Base-by-base conservation (phyloP, 306 rosid species). In the Prunus davidiana region DNA sequence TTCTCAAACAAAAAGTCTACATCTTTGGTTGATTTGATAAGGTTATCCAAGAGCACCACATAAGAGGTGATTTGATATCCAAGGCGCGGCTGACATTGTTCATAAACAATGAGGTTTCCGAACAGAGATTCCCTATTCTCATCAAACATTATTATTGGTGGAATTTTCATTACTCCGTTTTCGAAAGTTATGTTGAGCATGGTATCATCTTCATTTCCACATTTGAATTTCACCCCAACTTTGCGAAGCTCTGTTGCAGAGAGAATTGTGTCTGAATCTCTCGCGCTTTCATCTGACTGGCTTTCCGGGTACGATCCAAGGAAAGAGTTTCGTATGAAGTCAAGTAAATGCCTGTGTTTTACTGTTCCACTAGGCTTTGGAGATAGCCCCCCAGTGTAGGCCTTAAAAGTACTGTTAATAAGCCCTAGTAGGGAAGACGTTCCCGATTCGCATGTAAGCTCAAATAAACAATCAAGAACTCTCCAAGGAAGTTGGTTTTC, bases 401-500 rank as follows among this genome's bases (percentile, higher is more conserved):
- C 2, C 8, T 7, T 0, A 0, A 50, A 50, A 50, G 16, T 50
- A 50, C 16, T 1, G 55, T 1, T 12, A 0, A 50, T 50, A 50
- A 50, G 14, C 55, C 16, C 55, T 3, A 30, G 32, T 30, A 30
- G 16, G 55, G 55, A 50, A 50, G 55, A 47, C 14, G 12, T 38
- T 65, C 70, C 3, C 27, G n/a, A 30, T 30, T 30, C 5, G 5
- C 34, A 30, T 0, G 70, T 65, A 16, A 65, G 70, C 8, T 38
- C 27, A 38, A 65, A 38, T 22, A 38, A 38, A 65, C 70, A 19
- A 49, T 19, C 38, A 9, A 65, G 28, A 3, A 65, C 51, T 65
- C 49, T 65, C 51, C 70, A 38, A 38, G 51, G 70, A 65, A 65
- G 70, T 16, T 65, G 51, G 70, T 65, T 65, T 38, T 65, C 70